Percentiles rank a stretch among this genome's conserved stretches.
Conservation (phyloP, 441 rosid genomes). For the Corymbia citriodora region DNA sequence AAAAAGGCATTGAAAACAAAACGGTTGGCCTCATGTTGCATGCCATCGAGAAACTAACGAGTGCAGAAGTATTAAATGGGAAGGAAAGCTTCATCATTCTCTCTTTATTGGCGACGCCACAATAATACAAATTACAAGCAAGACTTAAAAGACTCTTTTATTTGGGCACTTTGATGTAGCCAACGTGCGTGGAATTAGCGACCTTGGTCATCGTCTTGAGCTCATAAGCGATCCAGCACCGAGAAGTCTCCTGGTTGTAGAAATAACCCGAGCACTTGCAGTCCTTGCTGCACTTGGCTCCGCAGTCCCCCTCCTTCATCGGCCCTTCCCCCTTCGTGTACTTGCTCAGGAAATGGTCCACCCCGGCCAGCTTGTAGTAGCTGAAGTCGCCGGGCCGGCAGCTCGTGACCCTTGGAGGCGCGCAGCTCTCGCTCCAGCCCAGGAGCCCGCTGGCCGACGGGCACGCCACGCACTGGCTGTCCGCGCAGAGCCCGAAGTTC, state of each 20-base stretch:
- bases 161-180: background rate
- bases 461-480: background rate
- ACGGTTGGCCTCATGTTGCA: no score
- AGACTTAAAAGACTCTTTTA: background rate
- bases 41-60: background rate
- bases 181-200: background rate
- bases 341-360: background rate
- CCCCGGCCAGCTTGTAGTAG: background rate
- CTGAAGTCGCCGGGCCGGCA: background rate
- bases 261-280: background rate
- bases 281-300: background rate
- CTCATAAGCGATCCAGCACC: background rate
- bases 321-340: background rate
- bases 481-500: background rate
- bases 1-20: no score
- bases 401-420: background rate
- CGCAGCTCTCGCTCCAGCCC: background rate
- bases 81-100: background rate
- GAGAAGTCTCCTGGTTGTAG: background rate
- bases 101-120: background rate
- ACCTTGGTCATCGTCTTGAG: background rate
- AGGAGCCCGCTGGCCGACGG: background rate
- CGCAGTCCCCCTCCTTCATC: background rate
- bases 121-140: background rate
- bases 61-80: background rate